A percentile compares a stretch with the other conserved stretches of the same genome.
phyloP scores from a whole-genome alignment of 2,329 filamentous ascomycete species.

The Aspergillus hiratsukae region DNA sequence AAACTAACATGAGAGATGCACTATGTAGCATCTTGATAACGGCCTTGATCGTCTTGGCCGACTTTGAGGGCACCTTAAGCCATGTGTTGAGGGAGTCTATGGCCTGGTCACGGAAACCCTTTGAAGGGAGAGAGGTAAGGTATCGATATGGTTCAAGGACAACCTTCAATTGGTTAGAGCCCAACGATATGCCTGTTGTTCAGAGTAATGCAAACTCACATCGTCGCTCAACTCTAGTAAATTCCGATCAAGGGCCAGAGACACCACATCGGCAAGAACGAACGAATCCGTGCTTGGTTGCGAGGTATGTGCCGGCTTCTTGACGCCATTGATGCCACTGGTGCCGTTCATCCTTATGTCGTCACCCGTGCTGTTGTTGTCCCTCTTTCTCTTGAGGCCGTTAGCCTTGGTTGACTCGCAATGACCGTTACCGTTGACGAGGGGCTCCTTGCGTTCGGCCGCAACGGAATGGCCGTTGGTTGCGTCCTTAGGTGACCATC shows the following conservation, averaged over 20 bases:
- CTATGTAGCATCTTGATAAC: conserved; percentile 37
- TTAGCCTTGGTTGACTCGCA: not conserved
- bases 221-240: not conserved
- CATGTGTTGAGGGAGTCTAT: conserved; percentile 38
- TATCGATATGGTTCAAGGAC: conserved; percentile 16
- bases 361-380: not conserved
- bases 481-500: not conserved
- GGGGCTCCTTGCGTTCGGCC: too few relatives aligned
- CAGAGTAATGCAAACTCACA: not conserved
- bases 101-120: conserved; percentile 32
- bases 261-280: not conserved
- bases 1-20: conserved; percentile 37
- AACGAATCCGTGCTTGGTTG: not conserved
- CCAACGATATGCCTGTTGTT: too few relatives aligned
- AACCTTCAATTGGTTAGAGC: not conserved
- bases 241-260: not conserved
- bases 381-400: not conserved
- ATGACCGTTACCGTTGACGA: too few relatives aligned
- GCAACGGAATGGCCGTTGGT: not conserved
- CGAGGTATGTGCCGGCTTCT: not conserved
- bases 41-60: conserved; percentile 29
- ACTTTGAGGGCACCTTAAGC: conserved; percentile 29
- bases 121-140: conserved; percentile 31
- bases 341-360: not conserved
- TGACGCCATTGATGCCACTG: not conserved